A percentile compares a stretch with the other conserved stretches of the same genome.
Evolutionary conservation across 164 flowering plant genomes (phyloP).

Genomic region (Nymphaea colorata): DNA sequence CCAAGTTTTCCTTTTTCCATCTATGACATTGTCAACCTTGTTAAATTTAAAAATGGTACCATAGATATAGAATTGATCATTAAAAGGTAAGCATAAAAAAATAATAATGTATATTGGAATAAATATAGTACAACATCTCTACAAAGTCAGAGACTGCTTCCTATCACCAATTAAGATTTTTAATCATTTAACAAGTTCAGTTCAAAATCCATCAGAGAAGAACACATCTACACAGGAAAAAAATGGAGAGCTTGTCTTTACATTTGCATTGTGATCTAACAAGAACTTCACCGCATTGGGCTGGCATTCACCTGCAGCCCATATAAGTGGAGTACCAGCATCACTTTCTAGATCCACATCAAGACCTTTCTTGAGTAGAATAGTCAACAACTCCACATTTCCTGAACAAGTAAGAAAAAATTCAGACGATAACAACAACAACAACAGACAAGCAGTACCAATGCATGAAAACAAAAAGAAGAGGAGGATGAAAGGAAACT

Average conservation of each 20-base stretch:
- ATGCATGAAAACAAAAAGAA: neutral
- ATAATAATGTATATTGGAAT: too few relatives aligned
- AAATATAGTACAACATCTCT: too few relatives aligned
- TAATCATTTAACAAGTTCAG: too few relatives aligned
- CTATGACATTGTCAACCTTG: too few relatives aligned
- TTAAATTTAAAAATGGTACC: too few relatives aligned
- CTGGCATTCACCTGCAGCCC: constrained; percentile 95
- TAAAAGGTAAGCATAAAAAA: too few relatives aligned
- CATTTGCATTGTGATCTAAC: constrained; percentile 70
- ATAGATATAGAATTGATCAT: too few relatives aligned
- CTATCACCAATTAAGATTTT: too few relatives aligned
- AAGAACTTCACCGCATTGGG: constrained; percentile 62
- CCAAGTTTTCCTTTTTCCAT: too few relatives aligned
- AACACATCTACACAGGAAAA: too few relatives aligned
- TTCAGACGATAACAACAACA: neutral
- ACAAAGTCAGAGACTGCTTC: too few relatives aligned
- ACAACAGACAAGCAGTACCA: neutral
- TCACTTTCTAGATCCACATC: constrained; percentile 76
- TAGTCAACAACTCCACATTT: constrained; percentile 45
- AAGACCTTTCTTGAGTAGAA: constrained; percentile 50
- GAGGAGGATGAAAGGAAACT: neutral
- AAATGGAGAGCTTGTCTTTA: constrained; percentile 14
- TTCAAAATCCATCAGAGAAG: too few relatives aligned
- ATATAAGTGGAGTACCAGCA: constrained; percentile 79
- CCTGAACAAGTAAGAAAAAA: constrained; percentile 27